A percentile compares a stretch with the other conserved stretches of the same genome.
Conservation (phyloP, 352 stramenopile genomes). For the Globisporangium sylvaticum region DNA sequence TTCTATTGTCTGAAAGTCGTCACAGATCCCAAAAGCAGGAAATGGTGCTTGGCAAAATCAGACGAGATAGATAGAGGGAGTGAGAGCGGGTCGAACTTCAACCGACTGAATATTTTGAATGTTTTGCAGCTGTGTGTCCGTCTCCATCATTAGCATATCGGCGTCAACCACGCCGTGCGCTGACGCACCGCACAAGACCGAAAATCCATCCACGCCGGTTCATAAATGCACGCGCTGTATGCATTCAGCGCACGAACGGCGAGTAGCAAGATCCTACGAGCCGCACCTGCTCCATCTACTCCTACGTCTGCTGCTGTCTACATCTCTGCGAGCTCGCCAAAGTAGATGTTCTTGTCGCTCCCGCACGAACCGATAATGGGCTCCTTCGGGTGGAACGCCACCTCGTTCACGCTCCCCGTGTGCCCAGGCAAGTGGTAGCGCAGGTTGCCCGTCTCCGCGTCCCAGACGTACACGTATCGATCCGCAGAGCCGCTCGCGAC, state of each 20-base stretch:
- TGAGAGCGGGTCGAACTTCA: conserved; percentile 7
- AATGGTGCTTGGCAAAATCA: neutral
- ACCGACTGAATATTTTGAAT: conserved; percentile 3
- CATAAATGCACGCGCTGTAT: neutral
- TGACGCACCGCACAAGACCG: neutral
- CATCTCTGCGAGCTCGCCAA: conserved; percentile 67
- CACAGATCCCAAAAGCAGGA: no score
- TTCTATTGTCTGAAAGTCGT: neutral
- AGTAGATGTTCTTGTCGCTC: conserved; percentile 85
- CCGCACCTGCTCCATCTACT: neutral
- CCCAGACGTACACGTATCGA: conserved; percentile 94
- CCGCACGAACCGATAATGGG: conserved; percentile 83
- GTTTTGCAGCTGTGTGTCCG: neutral
- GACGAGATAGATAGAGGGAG: neutral
- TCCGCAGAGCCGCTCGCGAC: conserved; percentile 89
- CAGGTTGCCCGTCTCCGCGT: conserved; percentile 87
- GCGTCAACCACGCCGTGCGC: neutral
- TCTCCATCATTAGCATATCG: neutral
- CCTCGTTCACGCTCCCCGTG: conserved; percentile 92
- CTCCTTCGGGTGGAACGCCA: conserved; percentile 86
- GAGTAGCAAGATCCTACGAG: neutral
- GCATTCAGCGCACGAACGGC: neutral
- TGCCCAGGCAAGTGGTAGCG: conserved; percentile 93
- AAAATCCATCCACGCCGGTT: neutral
- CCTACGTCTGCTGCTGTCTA: conserved; percentile 15